Conservation (phyloP, 306 rosid genomes). For the Castanea mollissima region DNA sequence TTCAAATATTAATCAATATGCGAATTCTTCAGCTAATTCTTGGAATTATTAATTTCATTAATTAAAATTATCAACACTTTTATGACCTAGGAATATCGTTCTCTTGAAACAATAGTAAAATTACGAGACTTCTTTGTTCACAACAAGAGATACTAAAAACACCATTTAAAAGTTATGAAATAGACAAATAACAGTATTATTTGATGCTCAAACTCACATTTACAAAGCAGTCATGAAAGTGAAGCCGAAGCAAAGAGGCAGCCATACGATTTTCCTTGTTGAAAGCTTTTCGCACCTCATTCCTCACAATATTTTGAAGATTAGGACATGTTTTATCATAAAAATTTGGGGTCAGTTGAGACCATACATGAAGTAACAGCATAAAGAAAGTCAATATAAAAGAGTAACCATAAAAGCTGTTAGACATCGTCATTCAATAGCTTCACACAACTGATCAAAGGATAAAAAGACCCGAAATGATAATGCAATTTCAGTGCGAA, state of each 20-base stretch:
- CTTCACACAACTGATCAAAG: neutral
- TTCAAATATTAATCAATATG: no score
- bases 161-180: no score
- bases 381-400: slow-evolving; percentile 33
- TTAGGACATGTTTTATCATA: slow-evolving; percentile 64
- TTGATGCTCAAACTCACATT: slow-evolving; percentile 43
- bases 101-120: no score
- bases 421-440: slow-evolving; percentile 24
- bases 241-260: slow-evolving; percentile 87
- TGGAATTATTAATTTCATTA: no score
- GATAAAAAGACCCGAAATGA: neutral
- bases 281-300: slow-evolving; percentile 52
- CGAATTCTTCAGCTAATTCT: no score
- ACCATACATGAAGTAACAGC: slow-evolving; percentile 36
- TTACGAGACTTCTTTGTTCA: no score
- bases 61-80: no score
- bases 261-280: slow-evolving; percentile 73
- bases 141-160: no score
- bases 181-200: neutral
- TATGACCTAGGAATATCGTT: no score
- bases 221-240: slow-evolving; percentile 94
- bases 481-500: no score
- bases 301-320: slow-evolving; percentile 49
- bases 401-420: slow-evolving; percentile 13
- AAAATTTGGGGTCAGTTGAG: slow-evolving; percentile 63